Evolutionary conservation across 2,329 filamentous ascomycete genomes (phyloP), one percentile per base, ranked within the genome.

Genomic region (Fusarium sp.): DNA sequence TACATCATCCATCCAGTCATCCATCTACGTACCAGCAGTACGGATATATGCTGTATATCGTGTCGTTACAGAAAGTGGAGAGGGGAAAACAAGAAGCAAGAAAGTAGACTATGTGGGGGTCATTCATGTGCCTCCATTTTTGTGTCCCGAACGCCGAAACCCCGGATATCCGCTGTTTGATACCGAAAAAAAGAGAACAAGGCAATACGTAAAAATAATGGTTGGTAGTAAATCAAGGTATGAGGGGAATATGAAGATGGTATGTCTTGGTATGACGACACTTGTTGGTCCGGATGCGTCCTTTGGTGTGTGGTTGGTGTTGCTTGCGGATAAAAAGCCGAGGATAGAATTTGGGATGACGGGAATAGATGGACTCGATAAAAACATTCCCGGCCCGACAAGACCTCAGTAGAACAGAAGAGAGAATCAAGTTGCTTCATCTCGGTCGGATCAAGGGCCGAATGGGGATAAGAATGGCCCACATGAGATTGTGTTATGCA

Each of bases 101-200:
- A 55, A 29, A 50, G 20, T 27, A 27, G 18, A 9, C 34, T 38
- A 20, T 42, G 34, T 45, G 49, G 53, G 55, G 55, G 52, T 46
- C 59, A 49, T 60, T 29, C 34, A 38, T 51, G 38, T 45, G 30
- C 50, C 62, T 70, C 63, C 40, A 34, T 59, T 51, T 59, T 55
- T 44, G 56, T 51, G 51, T 38, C 42, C 55, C 22, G 14, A 58
- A 55, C 68, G 67, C 68, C 68, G 38, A 57, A 54, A 68, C 51
- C 54, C 63, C 68, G 40, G 68, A 60, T 64, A 32, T 66, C 59
- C 68, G 67, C 68, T 63, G 42, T 32, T 52, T 52, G 29, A 52
- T 42, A 52, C 52, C 25, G 20, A 30, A 56, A 60, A 40, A 34
- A 18, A 42, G 12, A 20, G 6, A 22, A 38, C 24, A 30, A 47